Evolutionary conservation across 352 stramenopile genomes (phyloP).

Genomic region (Phytophthora vignae): DNA sequence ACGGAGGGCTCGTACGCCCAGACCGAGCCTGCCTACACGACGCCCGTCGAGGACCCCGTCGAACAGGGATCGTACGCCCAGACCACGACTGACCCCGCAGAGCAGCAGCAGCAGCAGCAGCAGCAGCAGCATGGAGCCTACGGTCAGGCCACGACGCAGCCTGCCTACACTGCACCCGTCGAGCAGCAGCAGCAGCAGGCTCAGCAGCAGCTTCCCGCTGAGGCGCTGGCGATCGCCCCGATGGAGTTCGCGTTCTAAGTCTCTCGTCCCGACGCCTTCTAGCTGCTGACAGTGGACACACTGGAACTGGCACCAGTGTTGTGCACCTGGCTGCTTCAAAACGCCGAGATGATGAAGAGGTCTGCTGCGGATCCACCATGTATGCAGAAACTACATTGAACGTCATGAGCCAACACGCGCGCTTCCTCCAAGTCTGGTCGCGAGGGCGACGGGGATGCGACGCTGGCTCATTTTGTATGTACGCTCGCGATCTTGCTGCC

Average conservation of each 20-base stretch:
- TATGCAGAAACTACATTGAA: constrained; percentile 23
- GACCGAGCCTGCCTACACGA: constrained; percentile 4
- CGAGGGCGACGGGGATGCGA: constrained; percentile 8
- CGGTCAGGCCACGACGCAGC: not conserved
- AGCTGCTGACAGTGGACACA: not conserved
- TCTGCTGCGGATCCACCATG: constrained; percentile 5
- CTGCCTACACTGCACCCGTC: constrained; percentile 7
- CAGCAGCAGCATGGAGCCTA: not conserved
- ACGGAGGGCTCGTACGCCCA: not conserved
- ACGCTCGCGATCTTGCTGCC: constrained; percentile 13
- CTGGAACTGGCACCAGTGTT: constrained; percentile 3
- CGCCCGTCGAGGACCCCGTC: not conserved
- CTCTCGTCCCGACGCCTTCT: not conserved
- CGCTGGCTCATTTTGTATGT: constrained; percentile 23
- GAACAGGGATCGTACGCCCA: not conserved
- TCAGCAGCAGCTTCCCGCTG: not conserved
- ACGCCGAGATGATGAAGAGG: not conserved
- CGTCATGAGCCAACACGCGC: constrained; percentile 8
- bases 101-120: too few species aligned
- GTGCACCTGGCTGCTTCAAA: not conserved
- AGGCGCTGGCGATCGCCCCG: not conserved
- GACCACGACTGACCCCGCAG: not conserved
- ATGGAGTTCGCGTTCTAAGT: constrained; percentile 16
- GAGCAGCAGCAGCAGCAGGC: not conserved
- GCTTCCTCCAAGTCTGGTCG: constrained; percentile 8